Evolutionary conservation across 2,329 filamentous ascomycete genomes (phyloP).

Genomic region (Fusarium pseudoanthophilum): DNA sequence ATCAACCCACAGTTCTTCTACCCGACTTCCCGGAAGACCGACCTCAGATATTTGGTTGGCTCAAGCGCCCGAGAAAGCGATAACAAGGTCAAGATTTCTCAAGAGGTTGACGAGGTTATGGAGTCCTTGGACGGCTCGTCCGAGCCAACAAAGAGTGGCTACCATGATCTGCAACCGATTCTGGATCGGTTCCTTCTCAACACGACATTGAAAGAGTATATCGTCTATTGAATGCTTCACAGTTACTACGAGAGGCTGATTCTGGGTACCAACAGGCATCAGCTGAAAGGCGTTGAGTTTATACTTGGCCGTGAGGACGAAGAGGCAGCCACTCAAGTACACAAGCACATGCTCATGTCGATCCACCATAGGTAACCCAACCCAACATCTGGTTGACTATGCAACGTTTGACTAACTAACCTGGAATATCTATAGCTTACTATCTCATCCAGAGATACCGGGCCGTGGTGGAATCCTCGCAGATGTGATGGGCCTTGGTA

Average conservation of each 20-base stretch:
- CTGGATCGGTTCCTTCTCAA: rapidly evolving
- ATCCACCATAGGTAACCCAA: background rate
- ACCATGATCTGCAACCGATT: background rate
- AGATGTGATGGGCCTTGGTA: slow-evolving; percentile 1
- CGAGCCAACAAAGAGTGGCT: rapidly evolving
- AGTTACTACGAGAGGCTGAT: background rate
- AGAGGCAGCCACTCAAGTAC: rapidly evolving
- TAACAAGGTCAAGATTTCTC: rapidly evolving
- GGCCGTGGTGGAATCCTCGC: background rate
- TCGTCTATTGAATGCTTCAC: rapidly evolving
- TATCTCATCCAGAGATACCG: rapidly evolving
- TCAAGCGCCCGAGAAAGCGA: rapidly evolving
- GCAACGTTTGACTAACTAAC: rapidly evolving
- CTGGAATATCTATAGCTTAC: rapidly evolving
- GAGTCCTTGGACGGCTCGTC: background rate
- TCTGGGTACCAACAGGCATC: background rate
- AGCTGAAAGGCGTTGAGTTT: background rate
- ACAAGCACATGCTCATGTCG: background rate
- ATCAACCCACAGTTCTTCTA: slow-evolving; percentile 1
- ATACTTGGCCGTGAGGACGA: background rate
- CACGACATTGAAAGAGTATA: slow-evolving; percentile 1
- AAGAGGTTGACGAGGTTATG: background rate
- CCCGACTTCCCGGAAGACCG: background rate
- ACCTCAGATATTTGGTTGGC: background rate
- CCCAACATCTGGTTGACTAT: rapidly evolving